These are phyloP conservation scores for Leccinum fuscescens DNA, from an alignment of 1,284 basidiomycete genomes.

Conservation along the genomic window DNA sequence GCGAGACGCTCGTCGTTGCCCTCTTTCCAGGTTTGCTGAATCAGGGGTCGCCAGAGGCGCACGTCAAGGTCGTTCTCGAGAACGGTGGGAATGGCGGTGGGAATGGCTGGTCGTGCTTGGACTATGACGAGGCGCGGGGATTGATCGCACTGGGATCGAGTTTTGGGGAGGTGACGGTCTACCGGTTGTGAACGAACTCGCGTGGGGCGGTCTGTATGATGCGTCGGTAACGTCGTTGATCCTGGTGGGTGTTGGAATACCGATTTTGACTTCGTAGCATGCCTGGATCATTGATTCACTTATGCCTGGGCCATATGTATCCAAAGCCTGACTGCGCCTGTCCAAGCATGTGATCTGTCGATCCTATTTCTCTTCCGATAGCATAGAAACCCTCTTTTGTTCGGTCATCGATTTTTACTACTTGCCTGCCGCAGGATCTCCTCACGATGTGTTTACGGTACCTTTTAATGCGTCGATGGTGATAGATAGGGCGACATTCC, in stretches of 20 bases:
- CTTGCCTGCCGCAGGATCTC: not conserved
- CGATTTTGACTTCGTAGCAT: not conserved
- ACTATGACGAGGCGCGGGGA: conserved; percentile 56
- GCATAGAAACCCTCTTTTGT: not conserved
- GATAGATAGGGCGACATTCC: not conserved
- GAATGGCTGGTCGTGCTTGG: conserved; percentile 52
- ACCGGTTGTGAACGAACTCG: conserved; percentile 35
- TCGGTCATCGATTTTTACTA: not conserved
- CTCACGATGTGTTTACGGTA: not conserved
- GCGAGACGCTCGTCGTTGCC: conserved; percentile 44
- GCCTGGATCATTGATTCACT: not conserved
- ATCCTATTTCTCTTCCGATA: not conserved
- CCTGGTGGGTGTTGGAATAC: conserved; percentile 1
- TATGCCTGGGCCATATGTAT: not conserved
- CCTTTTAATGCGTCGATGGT: not conserved
- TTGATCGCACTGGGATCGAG: conserved; percentile 50
- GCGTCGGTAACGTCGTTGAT: conserved; percentile 4
- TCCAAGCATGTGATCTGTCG: not conserved
- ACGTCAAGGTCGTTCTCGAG: conserved; percentile 28
- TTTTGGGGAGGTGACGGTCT: conserved; percentile 44
- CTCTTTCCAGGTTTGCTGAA: conserved; percentile 48
- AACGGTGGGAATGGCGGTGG: conserved; percentile 19
- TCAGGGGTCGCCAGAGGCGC: conserved; percentile 15
- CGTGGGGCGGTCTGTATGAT: not conserved
- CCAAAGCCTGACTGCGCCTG: not conserved